Base-by-base conservation (phyloP, 2,329 filamentous ascomycete genomes). In the Aspergillus felis region DNA sequence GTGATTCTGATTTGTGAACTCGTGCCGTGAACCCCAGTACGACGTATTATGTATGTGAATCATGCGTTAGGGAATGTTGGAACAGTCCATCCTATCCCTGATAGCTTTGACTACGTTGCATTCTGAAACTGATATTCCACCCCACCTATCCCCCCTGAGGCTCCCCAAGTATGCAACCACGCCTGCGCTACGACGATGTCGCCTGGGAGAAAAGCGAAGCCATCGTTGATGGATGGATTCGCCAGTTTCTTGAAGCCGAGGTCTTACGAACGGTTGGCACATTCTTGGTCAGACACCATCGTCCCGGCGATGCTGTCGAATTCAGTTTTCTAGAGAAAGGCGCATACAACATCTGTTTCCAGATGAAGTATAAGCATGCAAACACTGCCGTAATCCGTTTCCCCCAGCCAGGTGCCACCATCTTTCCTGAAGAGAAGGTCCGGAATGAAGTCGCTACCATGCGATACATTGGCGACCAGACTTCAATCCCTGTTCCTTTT, bases 151-250 rank as follows among this genome's bases (percentile, higher is more conserved):
- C 22, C 22, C 32, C 5, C 14, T 35, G 14, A 35, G 32, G 5
- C 32, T 35, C 32, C 12, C 14, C 5, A 35, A 17, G 32, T 38
- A 38, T 38, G 32, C 32, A 38, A 38, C 32, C 32, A 17, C 32
- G 32, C 2, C 14, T 38, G 5, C 14, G 14, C 14, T 38, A 17
- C 14, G 58, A 58, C 42, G 54, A 61, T 42, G 44, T 48, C 7
- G 53, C 58, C 27, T 58, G 56, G 56, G 58, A 61, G 10, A 27
- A 50, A 38, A 57, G 58, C 50, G 47, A 61, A 12, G 22, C 12
- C 9, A 20, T 56, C 35, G 28, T 46, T 1, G 56, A 58, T 29
- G 7, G 20, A 4, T 57, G 58, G 52, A 44, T 60, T 8, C 49
- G 22, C 10, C 20, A 38, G 14, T 42, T 58, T 20, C 3, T 56